These are phyloP conservation scores for Geotrichum bryndzae DNA, from an alignment of 1,139 yeast species.

Conservation along the genomic window DNA sequence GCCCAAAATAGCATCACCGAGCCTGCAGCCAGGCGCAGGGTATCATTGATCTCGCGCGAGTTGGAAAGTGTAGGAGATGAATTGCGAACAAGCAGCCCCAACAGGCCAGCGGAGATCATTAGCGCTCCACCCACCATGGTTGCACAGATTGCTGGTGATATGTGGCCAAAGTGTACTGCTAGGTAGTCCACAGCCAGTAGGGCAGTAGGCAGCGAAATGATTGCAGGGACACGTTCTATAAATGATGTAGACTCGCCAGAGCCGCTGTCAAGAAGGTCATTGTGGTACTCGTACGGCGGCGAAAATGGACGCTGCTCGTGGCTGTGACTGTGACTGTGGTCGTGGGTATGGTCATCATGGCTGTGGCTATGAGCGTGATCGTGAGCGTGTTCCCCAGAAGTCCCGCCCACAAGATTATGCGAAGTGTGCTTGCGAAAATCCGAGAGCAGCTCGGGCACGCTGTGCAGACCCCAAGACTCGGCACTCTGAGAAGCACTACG, in stretches of 20 bases:
- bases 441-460: constrained; percentile 36
- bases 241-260: constrained; percentile 19
- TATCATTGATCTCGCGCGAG: constrained; percentile 9
- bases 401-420: constrained; percentile 4
- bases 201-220: constrained; percentile 36
- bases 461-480: constrained; percentile 35
- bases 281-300: constrained; percentile 11
- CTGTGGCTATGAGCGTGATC: constrained; percentile 9
- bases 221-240: constrained; percentile 34
- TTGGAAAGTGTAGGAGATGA: background rate
- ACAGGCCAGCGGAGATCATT: constrained; percentile 25
- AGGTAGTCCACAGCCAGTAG: constrained; percentile 29
- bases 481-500: constrained; percentile 12
- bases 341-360: constrained; percentile 8
- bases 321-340: constrained; percentile 10
- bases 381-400: constrained; percentile 4
- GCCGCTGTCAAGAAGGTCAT: constrained; percentile 2
- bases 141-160: constrained; percentile 20
- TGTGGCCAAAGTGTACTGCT: constrained; percentile 17
- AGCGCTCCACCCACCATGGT: constrained; percentile 27
- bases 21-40: constrained; percentile 15
- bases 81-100: constrained; percentile 23
- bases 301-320: constrained; percentile 2
- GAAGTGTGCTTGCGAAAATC: constrained; percentile 37
- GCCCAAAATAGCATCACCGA: constrained; percentile 18